Percentiles rank a stretch among this genome's conserved stretches.
These are phyloP conservation scores for Diospyros kaki DNA, from an alignment of 148 eudicot species.

Conservation along the genomic window DNA sequence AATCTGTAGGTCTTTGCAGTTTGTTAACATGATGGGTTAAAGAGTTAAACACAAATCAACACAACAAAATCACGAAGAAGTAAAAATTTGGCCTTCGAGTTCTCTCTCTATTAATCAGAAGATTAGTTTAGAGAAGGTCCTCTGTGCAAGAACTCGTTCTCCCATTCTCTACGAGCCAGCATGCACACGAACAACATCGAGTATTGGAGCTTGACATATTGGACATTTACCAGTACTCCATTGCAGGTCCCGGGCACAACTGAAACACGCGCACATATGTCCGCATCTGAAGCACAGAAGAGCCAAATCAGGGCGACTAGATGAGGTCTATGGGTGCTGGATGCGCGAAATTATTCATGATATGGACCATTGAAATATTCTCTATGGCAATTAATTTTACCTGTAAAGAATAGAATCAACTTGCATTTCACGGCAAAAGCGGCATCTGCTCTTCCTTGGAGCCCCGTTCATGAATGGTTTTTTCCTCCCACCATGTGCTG, in stretches of 20 bases:
- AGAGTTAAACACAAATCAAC: neutral
- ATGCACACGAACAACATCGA: conserved; percentile 61
- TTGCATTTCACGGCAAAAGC: conserved; percentile 54
- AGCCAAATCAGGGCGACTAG: neutral
- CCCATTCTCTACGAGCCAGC: conserved; percentile 19
- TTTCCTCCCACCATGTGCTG: conserved; percentile 27
- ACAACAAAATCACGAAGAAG: neutral
- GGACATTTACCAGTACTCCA: conserved; percentile 69
- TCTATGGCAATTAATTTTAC: conserved; percentile 22
- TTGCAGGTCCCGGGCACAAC: conserved; percentile 62
- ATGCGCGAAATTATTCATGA: neutral
- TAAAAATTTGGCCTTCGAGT: neutral
- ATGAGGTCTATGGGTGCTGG: neutral
- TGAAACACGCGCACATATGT: conserved; percentile 86
- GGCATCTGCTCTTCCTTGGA: conserved; percentile 42
- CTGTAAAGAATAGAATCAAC: conserved; percentile 77
- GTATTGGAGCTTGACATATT: conserved; percentile 56
- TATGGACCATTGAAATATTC: too few relatives aligned
- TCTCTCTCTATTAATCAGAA: neutral
- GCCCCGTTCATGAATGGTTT: conserved; percentile 13
- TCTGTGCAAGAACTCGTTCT: conserved; percentile 24
- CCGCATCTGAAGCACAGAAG: conserved; percentile 61
- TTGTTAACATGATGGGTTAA: neutral
- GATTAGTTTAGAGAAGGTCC: conserved; percentile 15
- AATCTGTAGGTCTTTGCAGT: too few relatives aligned